Percentiles rank a stretch among this genome's conserved stretches.
phyloP scores from a whole-genome alignment of 768 basidiomycete species.

The Trametes gibbosa region DNA sequence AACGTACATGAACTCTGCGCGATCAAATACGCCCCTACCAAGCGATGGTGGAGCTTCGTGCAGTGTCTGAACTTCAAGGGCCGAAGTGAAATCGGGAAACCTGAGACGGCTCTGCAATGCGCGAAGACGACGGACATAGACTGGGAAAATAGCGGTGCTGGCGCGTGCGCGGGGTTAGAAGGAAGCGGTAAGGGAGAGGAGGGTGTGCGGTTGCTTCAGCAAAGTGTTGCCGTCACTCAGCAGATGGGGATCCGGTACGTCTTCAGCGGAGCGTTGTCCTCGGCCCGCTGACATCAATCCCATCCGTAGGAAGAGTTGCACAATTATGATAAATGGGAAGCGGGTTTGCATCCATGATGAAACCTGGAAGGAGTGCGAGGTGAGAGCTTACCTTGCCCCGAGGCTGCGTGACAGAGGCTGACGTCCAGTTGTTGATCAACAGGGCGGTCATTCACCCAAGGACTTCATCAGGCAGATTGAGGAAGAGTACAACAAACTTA shows the following conservation, averaged over 20 bases:
- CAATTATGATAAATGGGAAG: slow-evolving; percentile 69
- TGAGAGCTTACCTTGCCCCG: slow-evolving; percentile 31
- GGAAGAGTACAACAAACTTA: slow-evolving; percentile 66
- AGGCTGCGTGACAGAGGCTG: background rate
- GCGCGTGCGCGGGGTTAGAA: slow-evolving; percentile 57
- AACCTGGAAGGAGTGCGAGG: slow-evolving; percentile 78
- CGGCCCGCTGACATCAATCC: slow-evolving; percentile 1
- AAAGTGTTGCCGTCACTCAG: slow-evolving; percentile 49
- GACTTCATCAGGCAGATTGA: slow-evolving; percentile 83
- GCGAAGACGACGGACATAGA: slow-evolving; percentile 61
- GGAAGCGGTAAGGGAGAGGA: slow-evolving; percentile 62
- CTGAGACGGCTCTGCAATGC: slow-evolving; percentile 64
- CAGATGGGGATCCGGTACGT: slow-evolving; percentile 57
- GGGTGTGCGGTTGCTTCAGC: slow-evolving; percentile 59
- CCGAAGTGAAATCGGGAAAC: slow-evolving; percentile 58
- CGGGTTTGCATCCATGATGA: slow-evolving; percentile 75
- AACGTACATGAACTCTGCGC: slow-evolving; percentile 90
- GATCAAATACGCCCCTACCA: slow-evolving; percentile 50
- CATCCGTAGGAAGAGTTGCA: slow-evolving; percentile 73
- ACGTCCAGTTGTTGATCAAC: slow-evolving; percentile 1
- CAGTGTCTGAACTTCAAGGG: slow-evolving; percentile 77
- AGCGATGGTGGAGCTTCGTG: slow-evolving; percentile 81
- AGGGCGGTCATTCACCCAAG: slow-evolving; percentile 70
- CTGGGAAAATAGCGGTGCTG: slow-evolving; percentile 61
- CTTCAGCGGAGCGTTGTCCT: background rate